A percentile compares a stretch with the other conserved stretches of the same genome.
Conservation (phyloP, 768 basidiomycete genomes). For the Auriscalpium vulgare region DNA sequence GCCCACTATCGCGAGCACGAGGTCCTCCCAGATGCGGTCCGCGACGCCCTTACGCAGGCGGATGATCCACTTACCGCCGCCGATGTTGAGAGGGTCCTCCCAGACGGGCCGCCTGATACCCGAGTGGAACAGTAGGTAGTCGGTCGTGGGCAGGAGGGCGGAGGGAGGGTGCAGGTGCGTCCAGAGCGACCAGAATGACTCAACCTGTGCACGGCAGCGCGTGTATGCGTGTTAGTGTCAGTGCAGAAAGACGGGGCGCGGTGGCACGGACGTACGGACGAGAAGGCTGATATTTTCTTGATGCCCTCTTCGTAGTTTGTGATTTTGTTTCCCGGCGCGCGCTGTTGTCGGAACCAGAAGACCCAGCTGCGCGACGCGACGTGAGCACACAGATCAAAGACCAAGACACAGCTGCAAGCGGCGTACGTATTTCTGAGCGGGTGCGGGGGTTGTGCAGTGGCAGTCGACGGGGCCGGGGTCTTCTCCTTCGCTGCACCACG, state of each 20-base stretch:
- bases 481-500: conserved; percentile 33
- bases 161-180: conserved; percentile 88
- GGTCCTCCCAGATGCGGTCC: conserved; percentile 87
- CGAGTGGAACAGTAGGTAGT: conserved; percentile 87
- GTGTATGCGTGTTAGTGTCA: neutral
- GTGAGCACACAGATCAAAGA: neutral
- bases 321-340: conserved; percentile 83
- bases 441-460: conserved; percentile 34
- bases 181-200: conserved; percentile 93
- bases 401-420: conserved; percentile 32
- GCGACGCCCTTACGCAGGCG: conserved; percentile 86
- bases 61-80: conserved; percentile 94
- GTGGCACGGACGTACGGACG: conserved; percentile 49
- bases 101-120: conserved; percentile 85
- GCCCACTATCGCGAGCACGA: conserved; percentile 79
- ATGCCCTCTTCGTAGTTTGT: conserved; percentile 93
- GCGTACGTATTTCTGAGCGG: conserved; percentile 87
- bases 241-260: neutral
- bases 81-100: conserved; percentile 87
- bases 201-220: conserved; percentile 44
- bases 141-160: conserved; percentile 78
- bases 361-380: conserved; percentile 53
- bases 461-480: conserved; percentile 25
- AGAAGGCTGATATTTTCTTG: conserved; percentile 84
- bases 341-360: conserved; percentile 89